Evolutionary conservation across 2,329 filamentous ascomycete genomes (phyloP).

Genomic region (Alternaria sp.): DNA sequence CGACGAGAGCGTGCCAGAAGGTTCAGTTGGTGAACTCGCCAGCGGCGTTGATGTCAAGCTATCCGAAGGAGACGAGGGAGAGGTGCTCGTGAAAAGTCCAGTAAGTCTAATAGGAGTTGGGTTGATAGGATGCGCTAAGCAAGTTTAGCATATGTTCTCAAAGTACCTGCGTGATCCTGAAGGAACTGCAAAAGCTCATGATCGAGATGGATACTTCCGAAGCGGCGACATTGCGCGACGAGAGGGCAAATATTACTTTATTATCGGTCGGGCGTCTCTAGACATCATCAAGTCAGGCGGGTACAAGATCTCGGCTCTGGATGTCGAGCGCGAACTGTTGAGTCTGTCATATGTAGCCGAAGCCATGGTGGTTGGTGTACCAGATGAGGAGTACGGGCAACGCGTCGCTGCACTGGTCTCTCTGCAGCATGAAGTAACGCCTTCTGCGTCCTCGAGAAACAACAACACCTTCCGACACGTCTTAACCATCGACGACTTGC

Average conservation of each 20-base stretch:
- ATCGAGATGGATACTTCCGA: conserved; percentile 57
- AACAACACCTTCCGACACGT: conserved; percentile 18
- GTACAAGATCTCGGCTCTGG: conserved; percentile 62
- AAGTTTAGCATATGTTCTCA: conserved; percentile 48
- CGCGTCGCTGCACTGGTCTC: conserved; percentile 61
- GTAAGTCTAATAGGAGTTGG: conserved; percentile 14
- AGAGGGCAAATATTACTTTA: conserved; percentile 58
- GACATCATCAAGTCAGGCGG: conserved; percentile 64
- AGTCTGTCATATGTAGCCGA: conserved; percentile 57
- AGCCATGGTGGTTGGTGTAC: conserved; percentile 61
- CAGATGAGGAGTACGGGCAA: conserved; percentile 62
- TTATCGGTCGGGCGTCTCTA: conserved; percentile 59
- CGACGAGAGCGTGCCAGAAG: conserved; percentile 35
- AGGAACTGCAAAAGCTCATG: conserved; percentile 55
- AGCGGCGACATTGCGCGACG: conserved; percentile 54
- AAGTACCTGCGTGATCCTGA: conserved; percentile 52
- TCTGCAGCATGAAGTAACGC: conserved; percentile 45
- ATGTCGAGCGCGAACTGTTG: conserved; percentile 62
- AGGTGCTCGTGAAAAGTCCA: conserved; percentile 52
- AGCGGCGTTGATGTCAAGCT: conserved; percentile 52
- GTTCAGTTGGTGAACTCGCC: conserved; percentile 46
- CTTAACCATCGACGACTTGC: conserved; percentile 51
- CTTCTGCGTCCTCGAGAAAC: conserved; percentile 21
- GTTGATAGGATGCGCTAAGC: neutral
- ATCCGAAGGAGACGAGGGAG: conserved; percentile 56